Conservation (phyloP, 2,329 filamentous ascomycete species). For the Calycina marina region DNA sequence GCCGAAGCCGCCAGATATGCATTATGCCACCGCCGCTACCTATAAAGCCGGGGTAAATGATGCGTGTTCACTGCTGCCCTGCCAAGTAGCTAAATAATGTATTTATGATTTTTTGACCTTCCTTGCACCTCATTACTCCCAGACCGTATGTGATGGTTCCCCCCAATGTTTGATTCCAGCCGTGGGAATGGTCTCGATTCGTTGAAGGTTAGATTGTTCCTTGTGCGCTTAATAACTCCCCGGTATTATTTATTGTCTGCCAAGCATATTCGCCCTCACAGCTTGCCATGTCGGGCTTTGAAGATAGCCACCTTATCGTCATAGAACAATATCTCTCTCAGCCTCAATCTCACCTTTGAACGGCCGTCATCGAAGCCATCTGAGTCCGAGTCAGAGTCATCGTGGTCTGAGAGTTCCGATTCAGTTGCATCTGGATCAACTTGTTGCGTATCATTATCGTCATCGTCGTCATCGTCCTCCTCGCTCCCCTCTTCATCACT, state of each 20-base stretch:
- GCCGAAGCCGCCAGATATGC: no score
- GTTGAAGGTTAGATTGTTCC: no score
- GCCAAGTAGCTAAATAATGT: no score
- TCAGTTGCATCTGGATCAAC: slow-evolving; percentile 25
- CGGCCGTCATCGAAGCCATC: slow-evolving; percentile 30
- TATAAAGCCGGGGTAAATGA: no score
- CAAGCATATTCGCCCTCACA: slow-evolving; percentile 6
- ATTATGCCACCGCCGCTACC: no score
- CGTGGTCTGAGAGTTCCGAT: slow-evolving; percentile 25
- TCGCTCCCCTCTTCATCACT: slow-evolving; percentile 33
- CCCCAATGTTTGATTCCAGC: no score
- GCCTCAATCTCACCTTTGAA: slow-evolving; percentile 35
- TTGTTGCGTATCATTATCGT: slow-evolving; percentile 21
- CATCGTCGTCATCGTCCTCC: slow-evolving; percentile 29
- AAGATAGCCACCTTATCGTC: slow-evolving; percentile 75
- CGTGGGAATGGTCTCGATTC: no score
- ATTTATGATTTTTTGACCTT: no score
- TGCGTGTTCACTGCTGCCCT: no score
- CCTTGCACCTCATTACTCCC: no score
- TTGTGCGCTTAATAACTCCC: slow-evolving; percentile 1
- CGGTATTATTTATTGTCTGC: background rate
- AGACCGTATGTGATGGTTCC: no score
- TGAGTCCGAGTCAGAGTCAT: slow-evolving; percentile 31
- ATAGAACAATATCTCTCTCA: slow-evolving; percentile 71
- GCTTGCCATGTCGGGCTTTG: slow-evolving; percentile 40